phyloP scores from a whole-genome alignment of 441 rosid genomes.

The Syzygium syzygioides region DNA sequence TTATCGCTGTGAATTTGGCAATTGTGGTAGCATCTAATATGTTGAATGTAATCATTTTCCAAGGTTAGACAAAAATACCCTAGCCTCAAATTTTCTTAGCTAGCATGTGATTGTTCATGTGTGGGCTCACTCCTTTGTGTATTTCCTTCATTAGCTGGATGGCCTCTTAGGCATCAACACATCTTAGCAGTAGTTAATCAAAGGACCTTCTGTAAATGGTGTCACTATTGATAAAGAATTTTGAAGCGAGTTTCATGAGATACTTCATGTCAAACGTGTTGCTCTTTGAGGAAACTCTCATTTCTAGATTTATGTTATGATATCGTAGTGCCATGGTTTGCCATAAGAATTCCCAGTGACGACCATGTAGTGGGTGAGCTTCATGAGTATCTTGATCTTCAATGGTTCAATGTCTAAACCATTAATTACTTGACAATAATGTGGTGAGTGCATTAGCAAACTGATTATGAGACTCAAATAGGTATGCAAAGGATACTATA shows the following conservation, averaged over 20 bases:
- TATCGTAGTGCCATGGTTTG: background rate
- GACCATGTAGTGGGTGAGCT: background rate
- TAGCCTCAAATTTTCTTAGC: too few relatives aligned
- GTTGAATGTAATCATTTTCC: too few relatives aligned
- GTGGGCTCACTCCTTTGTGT: too few relatives aligned
- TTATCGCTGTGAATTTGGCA: background rate
- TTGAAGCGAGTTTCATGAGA: background rate
- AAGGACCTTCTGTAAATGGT: background rate
- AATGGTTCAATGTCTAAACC: background rate
- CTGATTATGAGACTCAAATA: background rate
- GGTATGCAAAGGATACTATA: background rate
- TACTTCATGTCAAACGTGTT: rapidly evolving
- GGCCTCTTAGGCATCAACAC: background rate
- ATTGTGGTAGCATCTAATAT: too few relatives aligned
- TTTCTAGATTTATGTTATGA: background rate
- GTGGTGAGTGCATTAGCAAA: background rate
- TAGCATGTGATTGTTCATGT: too few relatives aligned
- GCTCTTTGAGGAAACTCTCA: background rate
- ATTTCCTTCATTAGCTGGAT: too few relatives aligned
- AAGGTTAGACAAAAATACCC: too few relatives aligned
- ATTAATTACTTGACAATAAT: background rate
- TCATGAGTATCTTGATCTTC: rapidly evolving
- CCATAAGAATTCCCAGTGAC: background rate
- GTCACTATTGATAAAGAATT: background rate
- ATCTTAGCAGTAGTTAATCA: background rate